Base-by-base conservation (phyloP, 306 rosid species). In the Vigna reflexopilosa region DNA sequence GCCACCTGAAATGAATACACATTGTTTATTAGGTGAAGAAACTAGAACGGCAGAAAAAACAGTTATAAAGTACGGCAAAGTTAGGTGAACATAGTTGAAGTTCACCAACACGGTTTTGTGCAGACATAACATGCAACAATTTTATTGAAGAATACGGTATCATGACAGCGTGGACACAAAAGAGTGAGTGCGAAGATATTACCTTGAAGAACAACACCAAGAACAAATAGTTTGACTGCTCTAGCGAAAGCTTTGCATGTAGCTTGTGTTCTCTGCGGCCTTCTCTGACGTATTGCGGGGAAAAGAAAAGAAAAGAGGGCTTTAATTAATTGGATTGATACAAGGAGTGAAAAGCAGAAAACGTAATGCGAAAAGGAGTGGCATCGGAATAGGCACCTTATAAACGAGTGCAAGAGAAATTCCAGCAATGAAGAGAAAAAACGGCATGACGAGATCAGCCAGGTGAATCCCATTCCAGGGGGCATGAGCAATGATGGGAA, bases 161-260 rank as follows among this genome's bases (percentile, higher is more conserved):
- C 19, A 45, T 24, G 17, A 17, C 38, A 57, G 16, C 24, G 58
- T n/a, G 65, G 17, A 26, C 5, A 5, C 1, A 58, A 2, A 32
- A 14, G 36, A 65, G 32, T 7, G 71, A 24, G 7, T 34, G 75
- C 45, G 45, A 76, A 50, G 80, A 68, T 11, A 38, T 76, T 85
- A 93, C 98, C 98, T 92, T 94, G 98, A 78, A 94, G 97, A 79
- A 92, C 4, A 78, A 94, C 70, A 0, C 98, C 98, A 7, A 94
- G 79, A 54, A 78, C 28, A 72, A 90, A 90, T 65, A 94, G 94
- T 61, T 90, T 82, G 12, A 73, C 3, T 1, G 92, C 93, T 82
- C 91, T 85, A 47, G 85, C 4, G 19, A 86, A 42, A 20, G 94
- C 92, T n/a, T 86, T 86, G 85, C 81, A 87, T 63, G 97, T 82